Evolutionary conservation across 2,329 filamentous ascomycete genomes (phyloP), one percentile per base, ranked within the genome.

Genomic region (Fusarium bactridioides): DNA sequence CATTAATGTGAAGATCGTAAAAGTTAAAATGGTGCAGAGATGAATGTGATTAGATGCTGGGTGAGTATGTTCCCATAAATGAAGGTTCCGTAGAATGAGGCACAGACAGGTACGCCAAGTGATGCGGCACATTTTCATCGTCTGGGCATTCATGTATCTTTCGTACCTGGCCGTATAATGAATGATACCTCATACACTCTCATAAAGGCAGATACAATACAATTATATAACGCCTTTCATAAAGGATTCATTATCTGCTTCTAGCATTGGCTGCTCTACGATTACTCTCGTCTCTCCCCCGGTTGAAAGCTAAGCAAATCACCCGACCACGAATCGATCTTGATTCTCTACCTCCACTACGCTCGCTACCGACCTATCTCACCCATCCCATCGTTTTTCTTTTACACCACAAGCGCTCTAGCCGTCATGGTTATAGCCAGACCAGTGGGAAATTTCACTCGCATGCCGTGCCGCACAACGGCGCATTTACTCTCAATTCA

Each of bases 331-430:
- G 64, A 69, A 69, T 69, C 57, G 66, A 69, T 64, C 57, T 51
- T 51, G 57, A 31, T 57, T 33, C 64, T 68, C 50, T 63, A 69
- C 66, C 66, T 69, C 66, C 66, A 69, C 51, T 27, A 64, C 29
- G n/a, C n/a, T 35, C 31, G 31, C 31, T 33, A 33, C 31, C 31
- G 31, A 19, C 43, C 41, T 25, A 27, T 54, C 53, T 61, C 57
- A 65, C 64, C 64, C 29, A 7, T 37, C 64, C 64, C 29, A 2
- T 37, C 11, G 4, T n/a, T 19, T 13, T 45, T 25, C 23, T 33
- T 38, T 29, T 33, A 33, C 44, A 66, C 44, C 64, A 40, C 51
- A 58, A 43, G 64, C 61, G 57, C 57, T 61, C 37, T 54, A 60
- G 47, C 57, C 47, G 63, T 59, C 41, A 63, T 35, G 48, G 48